These are phyloP conservation scores for Pseudocercospora cruenta DNA, from an alignment of 2,329 filamentous ascomycete genomes.

Conservation along the genomic window DNA sequence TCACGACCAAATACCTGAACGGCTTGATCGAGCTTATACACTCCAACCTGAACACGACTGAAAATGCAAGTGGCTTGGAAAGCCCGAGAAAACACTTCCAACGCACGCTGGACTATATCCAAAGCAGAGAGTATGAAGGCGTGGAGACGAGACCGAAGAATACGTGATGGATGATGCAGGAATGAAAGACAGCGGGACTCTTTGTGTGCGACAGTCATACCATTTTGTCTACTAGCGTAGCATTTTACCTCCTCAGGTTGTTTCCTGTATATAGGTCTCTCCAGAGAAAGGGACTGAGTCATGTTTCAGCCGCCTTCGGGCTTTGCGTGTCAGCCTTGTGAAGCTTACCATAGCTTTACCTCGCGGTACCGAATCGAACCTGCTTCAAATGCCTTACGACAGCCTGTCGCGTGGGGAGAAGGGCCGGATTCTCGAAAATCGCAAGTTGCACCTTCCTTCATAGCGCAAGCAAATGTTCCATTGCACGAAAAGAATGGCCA, in stretches of 20 bases:
- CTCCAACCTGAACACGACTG: constrained; percentile 86
- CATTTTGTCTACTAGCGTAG: constrained; percentile 2
- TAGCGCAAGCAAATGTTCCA: too few relatives aligned
- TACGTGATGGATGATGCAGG: constrained; percentile 2
- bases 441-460: too few relatives aligned
- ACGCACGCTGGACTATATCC: constrained; percentile 91
- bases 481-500: too few relatives aligned
- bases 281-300: not conserved
- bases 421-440: too few relatives aligned
- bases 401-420: not conserved
- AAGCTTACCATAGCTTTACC: not conserved
- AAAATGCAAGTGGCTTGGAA: constrained; percentile 81
- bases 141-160: constrained; percentile 70
- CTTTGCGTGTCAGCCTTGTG: too few relatives aligned
- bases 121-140: constrained; percentile 87
- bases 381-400: not conserved
- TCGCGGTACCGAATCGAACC: not conserved
- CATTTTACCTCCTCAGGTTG: not conserved
- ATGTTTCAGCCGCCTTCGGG: not conserved
- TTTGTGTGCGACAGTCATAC: constrained; percentile 7
- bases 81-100: constrained; percentile 92
- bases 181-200: not conserved
- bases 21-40: constrained; percentile 98
- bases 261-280: constrained; percentile 7
- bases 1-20: constrained; percentile 97